Evolutionary conservation across 345 rosid genomes (phyloP), one percentile per base, ranked within the genome.

Genomic region (Stellera chamaejasme): DNA sequence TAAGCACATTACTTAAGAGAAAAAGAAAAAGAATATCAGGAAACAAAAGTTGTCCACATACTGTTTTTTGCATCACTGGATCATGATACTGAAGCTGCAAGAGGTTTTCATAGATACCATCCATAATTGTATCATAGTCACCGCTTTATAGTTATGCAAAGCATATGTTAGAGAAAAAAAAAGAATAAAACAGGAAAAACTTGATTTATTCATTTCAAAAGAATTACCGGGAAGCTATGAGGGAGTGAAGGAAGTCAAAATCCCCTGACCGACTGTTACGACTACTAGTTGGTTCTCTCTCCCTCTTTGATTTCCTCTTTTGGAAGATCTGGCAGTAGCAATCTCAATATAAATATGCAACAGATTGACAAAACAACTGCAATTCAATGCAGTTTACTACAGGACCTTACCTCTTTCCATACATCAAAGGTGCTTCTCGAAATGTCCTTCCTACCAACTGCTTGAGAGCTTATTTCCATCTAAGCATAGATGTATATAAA

Each of bases 51-150:
- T 16, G 61, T 61, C 61, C 61, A 62, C 89, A 72, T 86, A 86
- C 98, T 48, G 96, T 89, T 71, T 89, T 93, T 48, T 79, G 79
- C 99, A 93, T 84, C 69, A 78, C 66, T 9, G 99, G 99, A 84
- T 89, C 96, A 74, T 93, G 99, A 74, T 82, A 93, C 12, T 69
- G 82, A 66, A 86, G 96, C 64, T 78, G 88, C 75, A 93, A 77
- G 59, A 93, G 52, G 75, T 93, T 93, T 66, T 93, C 96, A 61
- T 93, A 83, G 58, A 89, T 69, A 27, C 99, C 99, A 68, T 93
- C 91, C 55, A 84, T 73, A 67, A 93, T 76, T 53, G 80, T 52
- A 78, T 89, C 94, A 74, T 84, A 82, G 70, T 93, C 97, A 71
- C 85, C 99, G 64, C 99, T 93, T 96, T 69, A 81, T 16, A 61